phyloP scores from a whole-genome alignment of 371 early-diverging fungal species.

The Capillidium rhysosporum region DNA sequence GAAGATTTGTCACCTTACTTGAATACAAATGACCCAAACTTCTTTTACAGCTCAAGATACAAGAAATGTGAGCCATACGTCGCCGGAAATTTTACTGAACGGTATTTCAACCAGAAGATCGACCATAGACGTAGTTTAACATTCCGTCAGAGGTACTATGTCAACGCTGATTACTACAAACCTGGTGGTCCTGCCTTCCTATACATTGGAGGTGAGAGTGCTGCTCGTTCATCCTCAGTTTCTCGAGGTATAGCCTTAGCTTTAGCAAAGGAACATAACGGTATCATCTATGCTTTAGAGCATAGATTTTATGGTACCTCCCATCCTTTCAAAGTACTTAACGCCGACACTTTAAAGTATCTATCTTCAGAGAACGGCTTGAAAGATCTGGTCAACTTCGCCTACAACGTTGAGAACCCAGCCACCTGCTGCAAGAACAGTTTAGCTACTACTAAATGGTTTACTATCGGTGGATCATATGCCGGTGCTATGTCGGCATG shows the following conservation, averaged over 20 bases:
- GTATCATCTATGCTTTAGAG: slow-evolving; percentile 43
- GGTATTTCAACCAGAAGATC: slow-evolving; percentile 25
- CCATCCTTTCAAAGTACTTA: slow-evolving; percentile 16
- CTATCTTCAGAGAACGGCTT: slow-evolving; percentile 35
- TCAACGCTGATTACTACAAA: slow-evolving; percentile 34
- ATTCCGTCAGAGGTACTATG: slow-evolving; percentile 37
- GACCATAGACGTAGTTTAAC: slow-evolving; percentile 22
- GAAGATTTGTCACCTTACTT: no score
- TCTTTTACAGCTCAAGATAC: no score
- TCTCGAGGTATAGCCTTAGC: slow-evolving; percentile 8
- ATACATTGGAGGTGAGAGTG: slow-evolving; percentile 24
- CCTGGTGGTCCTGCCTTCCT: slow-evolving; percentile 37
- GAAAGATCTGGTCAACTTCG: slow-evolving; percentile 38
- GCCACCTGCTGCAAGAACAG: not conserved
- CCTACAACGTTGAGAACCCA: slow-evolving; percentile 11
- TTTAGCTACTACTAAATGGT: slow-evolving; percentile 25
- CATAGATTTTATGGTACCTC: slow-evolving; percentile 56
- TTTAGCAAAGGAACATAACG: slow-evolving; percentile 34
- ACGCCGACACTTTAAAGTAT: slow-evolving; percentile 16
- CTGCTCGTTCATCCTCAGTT: slow-evolving; percentile 13
- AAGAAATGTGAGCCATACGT: no score
- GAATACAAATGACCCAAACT: no score
- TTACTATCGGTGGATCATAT: slow-evolving; percentile 49
- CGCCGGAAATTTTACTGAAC: not conserved
- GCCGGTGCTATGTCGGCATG: slow-evolving; percentile 50